Conservation (phyloP, 225 moss, liverwort and hornwort species). For the Bryoerythrophyllum caledonicum region DNA sequence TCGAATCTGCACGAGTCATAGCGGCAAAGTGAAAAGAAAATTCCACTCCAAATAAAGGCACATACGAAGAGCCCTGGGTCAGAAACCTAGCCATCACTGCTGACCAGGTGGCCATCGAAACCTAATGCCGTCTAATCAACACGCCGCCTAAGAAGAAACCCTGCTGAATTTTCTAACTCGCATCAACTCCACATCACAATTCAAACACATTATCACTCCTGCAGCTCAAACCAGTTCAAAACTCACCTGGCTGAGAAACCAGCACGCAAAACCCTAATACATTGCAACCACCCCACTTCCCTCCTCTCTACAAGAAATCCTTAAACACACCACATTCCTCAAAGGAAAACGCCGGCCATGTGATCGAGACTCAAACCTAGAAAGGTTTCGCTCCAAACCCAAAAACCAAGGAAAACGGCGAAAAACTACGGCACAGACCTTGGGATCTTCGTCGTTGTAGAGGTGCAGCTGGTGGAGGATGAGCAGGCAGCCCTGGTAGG, state of each 20-base stretch:
- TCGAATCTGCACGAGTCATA: slow-evolving; percentile 88
- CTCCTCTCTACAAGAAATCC: slow-evolving; percentile 15
- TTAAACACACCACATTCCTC: not conserved
- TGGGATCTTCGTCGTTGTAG: slow-evolving; percentile 89
- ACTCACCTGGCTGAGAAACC: too few species aligned
- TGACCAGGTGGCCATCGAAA: not conserved
- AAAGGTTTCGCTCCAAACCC: not conserved
- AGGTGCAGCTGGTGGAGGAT: slow-evolving; percentile 85
- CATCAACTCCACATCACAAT: slow-evolving; percentile 9
- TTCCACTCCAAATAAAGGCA: not conserved
- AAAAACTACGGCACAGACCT: slow-evolving; percentile 30
- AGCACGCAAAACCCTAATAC: slow-evolving; percentile 26
- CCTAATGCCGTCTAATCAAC: not conserved
- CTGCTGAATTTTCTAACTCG: not conserved
- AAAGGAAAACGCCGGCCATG: not conserved
- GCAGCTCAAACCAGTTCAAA: not conserved
- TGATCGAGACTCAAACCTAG: slow-evolving; percentile 23
- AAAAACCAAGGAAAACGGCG: not conserved
- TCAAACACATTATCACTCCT: not conserved
- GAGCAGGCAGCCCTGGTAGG: slow-evolving; percentile 78
- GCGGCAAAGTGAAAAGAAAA: too few species aligned
- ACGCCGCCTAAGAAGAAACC: not conserved
- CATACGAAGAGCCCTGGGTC: not conserved
- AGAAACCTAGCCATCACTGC: not conserved
- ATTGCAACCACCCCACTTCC: not conserved